phyloP scores from a whole-genome alignment of 1,139 yeast species.

The Hyphopichia buzzinii region DNA sequence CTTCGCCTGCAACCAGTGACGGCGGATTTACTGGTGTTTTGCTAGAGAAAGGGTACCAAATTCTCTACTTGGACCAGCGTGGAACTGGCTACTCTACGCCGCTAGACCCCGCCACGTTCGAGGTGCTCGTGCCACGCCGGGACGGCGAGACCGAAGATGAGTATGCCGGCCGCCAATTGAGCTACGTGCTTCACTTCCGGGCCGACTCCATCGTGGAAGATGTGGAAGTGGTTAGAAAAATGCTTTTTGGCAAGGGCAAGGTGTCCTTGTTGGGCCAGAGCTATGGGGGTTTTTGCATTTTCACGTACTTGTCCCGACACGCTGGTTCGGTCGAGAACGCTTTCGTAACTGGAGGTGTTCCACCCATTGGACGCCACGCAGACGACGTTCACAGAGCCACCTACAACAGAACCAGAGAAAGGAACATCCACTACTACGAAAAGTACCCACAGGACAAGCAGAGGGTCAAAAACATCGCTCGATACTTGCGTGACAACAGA shows the following conservation, averaged over 20 bases:
- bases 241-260: conserved; percentile 31
- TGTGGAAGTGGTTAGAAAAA: conserved; percentile 41
- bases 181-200: conserved; percentile 43
- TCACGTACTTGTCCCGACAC: conserved; percentile 48
- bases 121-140: conserved; percentile 12
- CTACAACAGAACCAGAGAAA: conserved; percentile 42
- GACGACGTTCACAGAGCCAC: conserved; percentile 52
- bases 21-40: conserved; percentile 36
- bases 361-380: conserved; percentile 44
- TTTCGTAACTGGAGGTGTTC: conserved; percentile 56
- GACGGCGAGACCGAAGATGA: conserved; percentile 18
- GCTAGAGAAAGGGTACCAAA: conserved; percentile 43
- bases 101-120: conserved; percentile 33
- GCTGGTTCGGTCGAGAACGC: conserved; percentile 39
- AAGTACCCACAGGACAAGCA: conserved; percentile 47
- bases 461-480: conserved; percentile 37
- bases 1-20: conserved; percentile 36
- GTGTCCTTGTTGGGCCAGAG: conserved; percentile 59
- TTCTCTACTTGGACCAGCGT: conserved; percentile 54
- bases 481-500: conserved; percentile 26
- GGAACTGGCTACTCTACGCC: conserved; percentile 57
- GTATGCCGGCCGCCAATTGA: conserved; percentile 24
- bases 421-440: conserved; percentile 46
- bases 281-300: conserved; percentile 54
- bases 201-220: conserved; percentile 54